Percentiles rank a stretch among this genome's conserved stretches.
phyloP scores from a whole-genome alignment of 2,329 filamentous ascomycete species.

The Neurospora sp. region DNA sequence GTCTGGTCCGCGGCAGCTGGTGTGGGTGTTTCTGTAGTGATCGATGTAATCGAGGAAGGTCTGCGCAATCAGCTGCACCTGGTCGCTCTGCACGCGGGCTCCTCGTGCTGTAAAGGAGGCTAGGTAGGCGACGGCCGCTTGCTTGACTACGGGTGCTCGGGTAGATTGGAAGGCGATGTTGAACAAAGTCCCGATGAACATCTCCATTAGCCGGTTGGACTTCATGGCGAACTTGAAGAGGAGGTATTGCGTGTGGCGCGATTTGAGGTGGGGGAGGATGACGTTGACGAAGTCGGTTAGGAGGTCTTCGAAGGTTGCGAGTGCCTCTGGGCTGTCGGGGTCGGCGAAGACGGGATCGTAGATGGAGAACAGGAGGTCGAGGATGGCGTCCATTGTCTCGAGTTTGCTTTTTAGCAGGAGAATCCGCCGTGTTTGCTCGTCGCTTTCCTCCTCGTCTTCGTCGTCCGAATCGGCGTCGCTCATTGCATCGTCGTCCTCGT shows the following conservation, averaged over 20 bases:
- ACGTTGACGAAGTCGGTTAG: constrained; percentile 78
- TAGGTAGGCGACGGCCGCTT: constrained; percentile 83
- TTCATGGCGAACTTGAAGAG: constrained; percentile 91
- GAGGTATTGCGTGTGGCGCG: constrained; percentile 88
- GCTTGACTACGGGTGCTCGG: constrained; percentile 62
- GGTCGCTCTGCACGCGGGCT: constrained; percentile 63
- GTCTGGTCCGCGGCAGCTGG: constrained; percentile 70
- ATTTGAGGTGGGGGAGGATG: constrained; percentile 62
- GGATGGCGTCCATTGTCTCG: constrained; percentile 80
- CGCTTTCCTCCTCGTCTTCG: constrained; percentile 58
- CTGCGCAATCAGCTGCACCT: constrained; percentile 74
- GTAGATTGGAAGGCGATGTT: constrained; percentile 59
- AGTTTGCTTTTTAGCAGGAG: constrained; percentile 71
- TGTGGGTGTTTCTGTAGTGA: constrained; percentile 65
- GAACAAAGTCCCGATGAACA: constrained; percentile 71
- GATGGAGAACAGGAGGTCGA: constrained; percentile 78
- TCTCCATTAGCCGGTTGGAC: constrained; percentile 66
- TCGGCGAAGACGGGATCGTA: constrained; percentile 65
- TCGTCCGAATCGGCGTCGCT: constrained; percentile 63
- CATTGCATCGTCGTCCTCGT: constrained; percentile 42
- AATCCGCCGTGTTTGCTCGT: constrained; percentile 52
- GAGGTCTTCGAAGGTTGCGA: constrained; percentile 66
- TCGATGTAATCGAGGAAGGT: constrained; percentile 72
- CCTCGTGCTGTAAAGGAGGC: constrained; percentile 76
- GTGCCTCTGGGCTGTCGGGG: constrained; percentile 57